Conservation (phyloP, 768 basidiomycete genomes). For the Panus rudis region DNA sequence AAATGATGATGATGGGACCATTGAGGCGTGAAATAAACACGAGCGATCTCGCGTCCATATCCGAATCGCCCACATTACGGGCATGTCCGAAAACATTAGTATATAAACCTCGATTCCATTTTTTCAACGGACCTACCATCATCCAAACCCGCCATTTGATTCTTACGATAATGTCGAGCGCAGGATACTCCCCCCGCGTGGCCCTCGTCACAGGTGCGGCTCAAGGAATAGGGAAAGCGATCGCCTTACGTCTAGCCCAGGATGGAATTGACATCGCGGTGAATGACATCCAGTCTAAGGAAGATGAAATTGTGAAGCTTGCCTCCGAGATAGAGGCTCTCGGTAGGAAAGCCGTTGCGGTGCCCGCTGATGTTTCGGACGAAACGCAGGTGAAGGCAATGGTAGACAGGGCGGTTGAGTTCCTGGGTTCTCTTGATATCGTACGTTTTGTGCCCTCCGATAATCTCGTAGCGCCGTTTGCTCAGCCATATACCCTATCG, state of each 20-base stretch:
- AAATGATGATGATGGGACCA: too few relatives aligned
- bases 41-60: too few relatives aligned
- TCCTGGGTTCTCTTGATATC: constrained; percentile 40
- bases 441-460: constrained; percentile 31
- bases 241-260: constrained; percentile 21
- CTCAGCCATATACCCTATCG: too few relatives aligned
- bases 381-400: constrained; percentile 38
- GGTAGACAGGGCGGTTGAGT: constrained; percentile 23
- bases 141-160: too few relatives aligned
- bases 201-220: constrained; percentile 37
- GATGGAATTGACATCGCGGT: constrained; percentile 19
- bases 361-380: constrained; percentile 33
- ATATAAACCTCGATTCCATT: too few relatives aligned
- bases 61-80: too few relatives aligned
- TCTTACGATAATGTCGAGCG: too few relatives aligned
- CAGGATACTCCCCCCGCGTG: too few relatives aligned
- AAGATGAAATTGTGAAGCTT: constrained; percentile 7
- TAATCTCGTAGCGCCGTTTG: too few relatives aligned
- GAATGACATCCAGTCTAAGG: constrained; percentile 11
- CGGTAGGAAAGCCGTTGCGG: constrained; percentile 17
- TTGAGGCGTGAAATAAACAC: too few relatives aligned
- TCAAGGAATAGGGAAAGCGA: constrained; percentile 23
- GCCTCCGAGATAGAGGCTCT: constrained; percentile 13
- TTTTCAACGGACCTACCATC: too few relatives aligned
- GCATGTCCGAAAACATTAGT: too few relatives aligned